Conservation (phyloP, 2,329 filamentous ascomycete species). For the Xylaria sp. region DNA sequence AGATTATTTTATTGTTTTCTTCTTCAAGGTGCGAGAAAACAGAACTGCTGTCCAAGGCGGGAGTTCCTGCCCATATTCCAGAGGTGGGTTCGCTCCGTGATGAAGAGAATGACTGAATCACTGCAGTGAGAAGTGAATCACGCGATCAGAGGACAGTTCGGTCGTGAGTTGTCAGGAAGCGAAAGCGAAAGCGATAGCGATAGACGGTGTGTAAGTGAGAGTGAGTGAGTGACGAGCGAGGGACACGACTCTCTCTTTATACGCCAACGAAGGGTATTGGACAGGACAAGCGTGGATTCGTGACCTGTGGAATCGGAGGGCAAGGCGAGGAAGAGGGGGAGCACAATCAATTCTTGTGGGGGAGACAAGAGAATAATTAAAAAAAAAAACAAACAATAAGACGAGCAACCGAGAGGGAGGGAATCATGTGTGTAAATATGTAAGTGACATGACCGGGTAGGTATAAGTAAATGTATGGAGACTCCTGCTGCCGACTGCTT, state of each 20-base stretch:
- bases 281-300: not conserved
- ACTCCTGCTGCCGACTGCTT: too few relatives aligned
- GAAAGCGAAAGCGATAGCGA: not conserved
- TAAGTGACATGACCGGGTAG: not conserved
- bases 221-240: constrained; percentile 2
- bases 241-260: constrained; percentile 8
- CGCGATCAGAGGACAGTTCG: constrained; percentile 21
- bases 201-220: constrained; percentile 11
- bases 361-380: constrained; percentile 16
- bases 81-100: constrained; percentile 8
- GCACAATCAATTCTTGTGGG: constrained; percentile 25
- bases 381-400: constrained; percentile 10
- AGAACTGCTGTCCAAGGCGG: constrained; percentile 15
- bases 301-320: constrained; percentile 21
- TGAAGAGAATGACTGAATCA: not conserved
- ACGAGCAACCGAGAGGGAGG: constrained; percentile 18
- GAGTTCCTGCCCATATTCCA: constrained; percentile 27
- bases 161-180: not conserved
- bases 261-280: not conserved
- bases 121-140: constrained; percentile 20
- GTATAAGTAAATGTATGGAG: constrained; percentile 4
- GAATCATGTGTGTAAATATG: constrained; percentile 4
- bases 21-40: constrained; percentile 25
- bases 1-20: constrained; percentile 3
- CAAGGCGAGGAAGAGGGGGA: constrained; percentile 12